Evolutionary conservation across 495 filamentous ascomycete genomes (phyloP).

Genomic region (Chaetomium cochliodes): DNA sequence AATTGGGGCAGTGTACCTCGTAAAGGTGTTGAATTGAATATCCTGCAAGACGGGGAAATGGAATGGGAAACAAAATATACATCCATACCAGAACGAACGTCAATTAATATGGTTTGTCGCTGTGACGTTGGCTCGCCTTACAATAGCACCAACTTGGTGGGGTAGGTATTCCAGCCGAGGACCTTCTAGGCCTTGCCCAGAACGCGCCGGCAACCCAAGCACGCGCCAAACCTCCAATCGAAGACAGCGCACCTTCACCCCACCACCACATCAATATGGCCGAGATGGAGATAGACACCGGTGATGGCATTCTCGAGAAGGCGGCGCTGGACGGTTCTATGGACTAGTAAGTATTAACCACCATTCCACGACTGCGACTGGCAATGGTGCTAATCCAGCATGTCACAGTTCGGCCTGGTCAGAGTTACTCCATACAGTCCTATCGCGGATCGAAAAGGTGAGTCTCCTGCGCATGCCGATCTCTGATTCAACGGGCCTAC

Average conservation of each 20-base stretch:
- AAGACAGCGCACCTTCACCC: constrained; percentile 12
- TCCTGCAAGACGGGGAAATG: too few relatives aligned
- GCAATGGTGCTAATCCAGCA: constrained; percentile 20
- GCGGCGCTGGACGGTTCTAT: constrained; percentile 66
- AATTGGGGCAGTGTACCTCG: too few relatives aligned
- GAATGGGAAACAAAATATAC: too few relatives aligned
- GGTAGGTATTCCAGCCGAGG: neutral
- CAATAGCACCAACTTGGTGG: neutral
- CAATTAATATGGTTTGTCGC: too few relatives aligned
- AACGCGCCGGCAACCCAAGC: constrained; percentile 6
- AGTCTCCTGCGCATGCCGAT: neutral
- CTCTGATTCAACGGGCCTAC: neutral
- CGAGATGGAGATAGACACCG: constrained; percentile 49
- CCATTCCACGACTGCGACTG: neutral
- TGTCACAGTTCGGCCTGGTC: constrained; percentile 43
- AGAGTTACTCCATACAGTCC: constrained; percentile 36
- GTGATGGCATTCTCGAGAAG: constrained; percentile 62
- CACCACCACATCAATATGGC: constrained; percentile 32
- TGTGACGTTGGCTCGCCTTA: too few relatives aligned
- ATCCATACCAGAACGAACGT: too few relatives aligned
- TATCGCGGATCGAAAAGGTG: constrained; percentile 46
- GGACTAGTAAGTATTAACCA: constrained; percentile 56
- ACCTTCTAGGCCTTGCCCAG: neutral
- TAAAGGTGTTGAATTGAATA: too few relatives aligned
- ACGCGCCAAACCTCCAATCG: constrained; percentile 20